Evolutionary conservation across 345 rosid species (phyloP).

Genomic region (Psidium guajava): DNA sequence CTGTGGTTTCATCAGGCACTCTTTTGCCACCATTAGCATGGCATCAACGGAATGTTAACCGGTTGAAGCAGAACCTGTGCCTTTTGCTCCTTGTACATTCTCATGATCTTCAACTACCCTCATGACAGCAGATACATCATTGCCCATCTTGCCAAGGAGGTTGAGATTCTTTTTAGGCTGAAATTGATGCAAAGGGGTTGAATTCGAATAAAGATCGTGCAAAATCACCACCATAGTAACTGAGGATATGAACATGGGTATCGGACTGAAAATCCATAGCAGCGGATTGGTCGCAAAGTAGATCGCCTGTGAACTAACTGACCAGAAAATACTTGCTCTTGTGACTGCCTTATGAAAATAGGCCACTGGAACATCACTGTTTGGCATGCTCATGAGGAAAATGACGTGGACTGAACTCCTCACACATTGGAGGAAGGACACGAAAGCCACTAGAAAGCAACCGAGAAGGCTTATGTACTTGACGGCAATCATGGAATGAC

Average conservation of each 20-base stretch:
- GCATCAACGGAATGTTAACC: neutral
- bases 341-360: slow-evolving; percentile 7
- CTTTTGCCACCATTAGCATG: neutral
- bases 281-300: slow-evolving; percentile 10
- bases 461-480: slow-evolving; percentile 16
- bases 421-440: slow-evolving; percentile 10
- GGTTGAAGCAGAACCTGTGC: neutral
- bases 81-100: neutral
- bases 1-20: neutral
- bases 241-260: slow-evolving; percentile 13
- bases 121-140: neutral
- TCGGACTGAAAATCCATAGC: slow-evolving; percentile 17
- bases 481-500: slow-evolving; percentile 7
- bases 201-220: slow-evolving; percentile 5
- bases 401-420: slow-evolving; percentile 11
- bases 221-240: slow-evolving; percentile 6
- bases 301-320: slow-evolving; percentile 6
- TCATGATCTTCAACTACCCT: neutral
- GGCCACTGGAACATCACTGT: slow-evolving; percentile 2
- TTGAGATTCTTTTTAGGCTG: neutral
- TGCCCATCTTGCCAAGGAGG: neutral
- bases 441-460: slow-evolving; percentile 15
- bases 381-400: slow-evolving; percentile 17
- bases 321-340: slow-evolving; percentile 5
- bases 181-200: slow-evolving; percentile 5